Evolutionary conservation across 1,284 basidiomycete genomes (phyloP), one percentile per base, ranked within the genome.

Genomic region (Cutaneotrichosporon cutaneum): DNA sequence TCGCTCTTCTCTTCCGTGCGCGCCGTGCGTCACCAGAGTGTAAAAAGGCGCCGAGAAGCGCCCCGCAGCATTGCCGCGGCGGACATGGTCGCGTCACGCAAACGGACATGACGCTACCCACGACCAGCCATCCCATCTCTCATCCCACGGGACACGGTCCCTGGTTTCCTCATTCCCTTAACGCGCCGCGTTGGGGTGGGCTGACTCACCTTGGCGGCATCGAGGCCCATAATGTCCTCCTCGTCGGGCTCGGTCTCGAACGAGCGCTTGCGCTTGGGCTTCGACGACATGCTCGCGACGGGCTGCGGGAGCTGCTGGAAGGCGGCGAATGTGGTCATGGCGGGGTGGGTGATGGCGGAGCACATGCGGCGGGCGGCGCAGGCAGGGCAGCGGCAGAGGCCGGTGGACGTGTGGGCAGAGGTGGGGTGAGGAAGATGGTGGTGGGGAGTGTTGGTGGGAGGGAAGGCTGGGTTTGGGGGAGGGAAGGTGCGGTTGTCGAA

Each of bases 241-340:
- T 39, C 36, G 27, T 42, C 39, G 33, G 59, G 62, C 18, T 71
- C 69, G 27, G 70, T 68, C 16, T 68, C 69, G 26, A 63, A 54
- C 11, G 57, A 58, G 42, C 67, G 60, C 67, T 78, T 78, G 26
- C 76, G 70, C 71, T 78, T 78, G 24, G 69, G 61, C 55, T 72
- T 74, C 62, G 64, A 63, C 30, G 72, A 72, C 18, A 65, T 64
- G 26, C 68, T 67, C 11, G 68, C 61, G 47, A 68, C 56, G 47
- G 66, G 54, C 59, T 65, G 60, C 42, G 47, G 45, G 45, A 48
- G 2, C 36, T 53, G 56, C 21, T 53, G 60, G 64, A 68, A n/a
- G 64, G 51, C 13, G 9, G 52, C 57, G 22, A 63, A 57, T 36
- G 66, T 65, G 21, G 69, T 67, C 70, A 71, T 73, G 52, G 48